Evolutionary conservation across 2,329 filamentous ascomycete genomes (phyloP).

Genomic region (Pyrenochaeta sp.): DNA sequence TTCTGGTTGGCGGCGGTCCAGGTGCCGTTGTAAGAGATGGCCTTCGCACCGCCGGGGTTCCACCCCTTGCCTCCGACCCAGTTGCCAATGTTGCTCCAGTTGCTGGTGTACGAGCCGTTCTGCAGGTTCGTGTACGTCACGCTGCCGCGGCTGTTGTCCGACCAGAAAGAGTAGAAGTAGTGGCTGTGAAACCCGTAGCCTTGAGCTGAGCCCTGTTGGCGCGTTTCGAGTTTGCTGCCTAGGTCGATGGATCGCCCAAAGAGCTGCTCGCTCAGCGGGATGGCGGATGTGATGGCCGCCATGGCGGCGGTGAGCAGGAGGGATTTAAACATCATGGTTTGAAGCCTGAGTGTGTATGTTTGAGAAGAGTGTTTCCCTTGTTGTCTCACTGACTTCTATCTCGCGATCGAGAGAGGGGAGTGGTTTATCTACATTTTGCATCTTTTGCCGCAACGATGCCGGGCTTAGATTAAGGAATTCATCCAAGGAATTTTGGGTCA

Average conservation of each 20-base stretch:
- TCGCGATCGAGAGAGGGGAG: too few relatives aligned
- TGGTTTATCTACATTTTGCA: too few relatives aligned
- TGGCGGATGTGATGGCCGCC: slow-evolving; percentile 31
- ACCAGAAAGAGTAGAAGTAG: slow-evolving; percentile 69
- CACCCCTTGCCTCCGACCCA: slow-evolving; percentile 67
- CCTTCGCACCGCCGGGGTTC: slow-evolving; percentile 57
- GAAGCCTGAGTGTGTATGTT: too few relatives aligned
- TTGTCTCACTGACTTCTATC: too few relatives aligned
- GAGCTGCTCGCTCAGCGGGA: slow-evolving; percentile 41
- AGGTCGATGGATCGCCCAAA: slow-evolving; percentile 47
- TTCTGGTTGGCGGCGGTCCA: slow-evolving; percentile 46
- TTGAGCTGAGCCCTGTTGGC: slow-evolving; percentile 55
- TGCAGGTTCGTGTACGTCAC: slow-evolving; percentile 64
- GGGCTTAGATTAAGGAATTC: too few relatives aligned
- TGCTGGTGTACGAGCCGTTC: slow-evolving; percentile 59
- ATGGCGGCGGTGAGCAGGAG: slow-evolving; percentile 34
- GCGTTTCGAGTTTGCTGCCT: slow-evolving; percentile 33
- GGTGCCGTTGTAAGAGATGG: slow-evolving; percentile 43
- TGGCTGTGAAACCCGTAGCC: slow-evolving; percentile 62
- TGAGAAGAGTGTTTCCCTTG: too few relatives aligned
- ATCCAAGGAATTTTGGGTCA: too few relatives aligned
- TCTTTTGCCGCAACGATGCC: too few relatives aligned
- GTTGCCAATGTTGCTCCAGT: slow-evolving; percentile 61
- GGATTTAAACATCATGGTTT: slow-evolving; percentile 43
- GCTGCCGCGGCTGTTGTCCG: slow-evolving; percentile 60